Conservation (phyloP, 345 rosid species). For the Moricandia arvensis region DNA sequence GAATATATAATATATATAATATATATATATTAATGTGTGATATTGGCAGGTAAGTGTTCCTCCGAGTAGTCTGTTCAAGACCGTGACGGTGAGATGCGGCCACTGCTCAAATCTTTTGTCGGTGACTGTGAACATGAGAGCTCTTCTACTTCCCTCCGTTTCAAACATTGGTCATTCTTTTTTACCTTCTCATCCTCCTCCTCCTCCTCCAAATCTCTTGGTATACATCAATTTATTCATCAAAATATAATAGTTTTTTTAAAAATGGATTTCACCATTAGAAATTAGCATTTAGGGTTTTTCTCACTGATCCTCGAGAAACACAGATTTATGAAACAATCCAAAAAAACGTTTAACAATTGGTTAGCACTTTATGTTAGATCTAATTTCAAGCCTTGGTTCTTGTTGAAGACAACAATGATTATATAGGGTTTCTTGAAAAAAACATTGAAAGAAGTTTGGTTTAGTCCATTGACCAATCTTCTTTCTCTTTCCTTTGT, state of each 20-base stretch:
- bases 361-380: constrained; percentile 6
- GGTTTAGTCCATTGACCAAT: neutral
- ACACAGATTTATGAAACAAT: neutral
- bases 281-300: neutral
- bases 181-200: constrained; percentile 71
- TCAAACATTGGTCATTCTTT: constrained; percentile 66
- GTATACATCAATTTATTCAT: constrained; percentile 4
- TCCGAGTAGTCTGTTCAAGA: constrained; percentile 79
- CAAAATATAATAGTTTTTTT: neutral
- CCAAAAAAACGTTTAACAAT: neutral
- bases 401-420: neutral
- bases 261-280: too few relatives aligned
- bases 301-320: neutral
- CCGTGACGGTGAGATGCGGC: constrained; percentile 92
- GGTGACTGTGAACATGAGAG: constrained; percentile 66
- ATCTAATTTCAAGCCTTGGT: neutral
- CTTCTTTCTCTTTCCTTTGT: neutral
- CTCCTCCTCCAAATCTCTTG: constrained; percentile 18
- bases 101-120: constrained; percentile 85
- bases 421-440: constrained; percentile 11
- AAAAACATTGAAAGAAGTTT: neutral
- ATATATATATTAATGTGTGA: neutral
- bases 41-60: constrained; percentile 85
- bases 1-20: too few relatives aligned
- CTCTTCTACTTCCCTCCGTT: constrained; percentile 58